These are phyloP conservation scores for Leccinum rimulosum DNA, from an alignment of 768 basidiomycete genomes.

Conservation along the genomic window DNA sequence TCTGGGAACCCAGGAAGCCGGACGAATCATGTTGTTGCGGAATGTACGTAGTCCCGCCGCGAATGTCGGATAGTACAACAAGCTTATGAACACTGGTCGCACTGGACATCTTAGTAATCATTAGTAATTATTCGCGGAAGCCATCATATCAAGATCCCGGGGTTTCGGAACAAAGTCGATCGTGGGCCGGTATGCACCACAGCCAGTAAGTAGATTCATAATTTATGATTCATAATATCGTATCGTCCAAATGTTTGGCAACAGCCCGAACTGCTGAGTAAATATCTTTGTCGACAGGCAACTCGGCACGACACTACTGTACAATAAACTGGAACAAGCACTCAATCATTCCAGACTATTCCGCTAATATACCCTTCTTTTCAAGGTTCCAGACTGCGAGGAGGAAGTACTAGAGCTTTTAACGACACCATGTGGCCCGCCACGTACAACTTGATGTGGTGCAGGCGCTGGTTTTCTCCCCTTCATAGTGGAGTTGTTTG, in stretches of 20 bases:
- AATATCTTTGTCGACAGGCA: neutral
- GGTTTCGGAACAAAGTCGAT: neutral
- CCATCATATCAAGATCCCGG: neutral
- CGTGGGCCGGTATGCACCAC: neutral
- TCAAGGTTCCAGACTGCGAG: conserved; percentile 28
- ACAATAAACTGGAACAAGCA: conserved; percentile 16
- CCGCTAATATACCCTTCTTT: conserved; percentile 16
- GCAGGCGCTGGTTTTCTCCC: conserved; percentile 11
- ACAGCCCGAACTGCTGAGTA: neutral
- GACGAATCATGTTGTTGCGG: neutral
- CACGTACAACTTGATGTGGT: conserved; percentile 11
- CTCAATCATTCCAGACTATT: neutral
- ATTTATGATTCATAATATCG: neutral
- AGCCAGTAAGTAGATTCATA: neutral
- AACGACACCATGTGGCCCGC: conserved; percentile 10
- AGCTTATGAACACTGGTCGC: neutral
- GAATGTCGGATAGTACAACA: neutral
- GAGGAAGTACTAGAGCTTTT: conserved; percentile 25
- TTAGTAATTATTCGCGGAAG: neutral
- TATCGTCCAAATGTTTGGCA: neutral
- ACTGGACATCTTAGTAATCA: neutral
- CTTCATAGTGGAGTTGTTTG: conserved; percentile 10
- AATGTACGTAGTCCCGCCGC: neutral
- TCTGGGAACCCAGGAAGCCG: conserved; percentile 2
- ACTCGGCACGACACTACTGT: conserved; percentile 19